Evolutionary conservation across 2,329 filamentous ascomycete genomes (phyloP), one percentile per base, ranked within the genome.

Genomic region (Thielaviopsis euricoi): DNA sequence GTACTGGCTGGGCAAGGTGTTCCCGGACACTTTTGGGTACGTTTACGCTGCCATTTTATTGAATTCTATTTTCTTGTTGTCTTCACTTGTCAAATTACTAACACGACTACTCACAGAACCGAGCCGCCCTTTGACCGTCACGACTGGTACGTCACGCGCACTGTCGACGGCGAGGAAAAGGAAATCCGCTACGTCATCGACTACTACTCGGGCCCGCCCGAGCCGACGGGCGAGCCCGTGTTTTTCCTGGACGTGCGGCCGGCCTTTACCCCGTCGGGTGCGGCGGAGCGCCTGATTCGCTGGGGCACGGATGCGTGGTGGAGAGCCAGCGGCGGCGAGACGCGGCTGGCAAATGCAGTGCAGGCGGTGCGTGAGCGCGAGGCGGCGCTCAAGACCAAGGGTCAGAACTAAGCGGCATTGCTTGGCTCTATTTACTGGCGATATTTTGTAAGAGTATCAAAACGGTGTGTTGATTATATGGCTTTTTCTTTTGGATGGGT

Each of bases 261-360:
- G 1, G 93, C 93, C 3, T 73, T 95, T 49, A 88, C 87, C 0
- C 89, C 89, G 2, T 84, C 80, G 1, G 85, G 85, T 25, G 86
- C 89, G 0, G 81, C 83, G 2, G 93, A 97, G 74, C 79, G 93
- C 55, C 71, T 89, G 61, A 81, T 96, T 67, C 77, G 89, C 66
- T 97, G 90, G 88, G 86, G 89, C 55, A 89, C 87, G 10, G 91
- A 97, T 70, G 79, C 95, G 9, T 98, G 93, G 93, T 95, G 88
- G 83, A 83, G 80, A 64, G 89, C 89, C 0, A 87, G 82, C 57
- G 90, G 90, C 0, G 87, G 82, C 13, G 58, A 60, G 51, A 51
- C 54, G 19, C 37, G 58, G 37, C 55, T 56, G 19, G 55, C 46
- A 13, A 50, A 40, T 19, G 53, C 33, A n/a, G 53, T 46, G 54